Evolutionary conservation across 106 monocot genomes (phyloP).

Genomic region (Iris macrosiphon): DNA sequence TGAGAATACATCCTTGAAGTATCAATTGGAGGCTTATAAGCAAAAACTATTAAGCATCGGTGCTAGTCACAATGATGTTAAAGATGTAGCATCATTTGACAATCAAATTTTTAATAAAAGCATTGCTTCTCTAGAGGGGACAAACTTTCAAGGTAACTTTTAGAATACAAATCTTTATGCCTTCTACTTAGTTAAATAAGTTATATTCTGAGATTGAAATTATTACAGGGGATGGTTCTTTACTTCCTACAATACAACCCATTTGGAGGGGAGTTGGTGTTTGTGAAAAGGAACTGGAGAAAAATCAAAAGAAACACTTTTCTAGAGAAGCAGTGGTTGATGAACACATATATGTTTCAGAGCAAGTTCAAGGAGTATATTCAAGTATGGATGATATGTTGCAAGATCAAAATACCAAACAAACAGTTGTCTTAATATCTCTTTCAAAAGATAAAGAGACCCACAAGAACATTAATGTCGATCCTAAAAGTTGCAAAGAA

Average conservation of each 20-base stretch:
- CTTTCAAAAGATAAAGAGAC: no score
- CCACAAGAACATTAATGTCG: no score
- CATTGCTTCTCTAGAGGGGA: background rate
- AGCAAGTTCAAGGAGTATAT: background rate
- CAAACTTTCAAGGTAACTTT: background rate
- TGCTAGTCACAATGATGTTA: slow-evolving; percentile 2
- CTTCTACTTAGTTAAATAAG: slow-evolving; percentile 1
- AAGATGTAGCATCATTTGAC: no score
- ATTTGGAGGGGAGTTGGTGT: background rate
- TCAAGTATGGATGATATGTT: no score
- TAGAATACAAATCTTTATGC: slow-evolving; percentile 14
- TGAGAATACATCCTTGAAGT: slow-evolving; percentile 34
- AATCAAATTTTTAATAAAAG: no score
- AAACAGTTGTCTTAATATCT: no score
- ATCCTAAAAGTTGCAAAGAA: no score
- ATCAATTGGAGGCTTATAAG: slow-evolving; percentile 20
- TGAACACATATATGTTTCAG: background rate
- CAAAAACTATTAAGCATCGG: slow-evolving; percentile 8
- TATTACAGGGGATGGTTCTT: slow-evolving; percentile 4
- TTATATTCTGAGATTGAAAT: slow-evolving; percentile 17
- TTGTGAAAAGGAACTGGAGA: background rate
- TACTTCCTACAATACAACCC: background rate
- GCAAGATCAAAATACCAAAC: no score
- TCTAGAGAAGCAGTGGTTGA: background rate
- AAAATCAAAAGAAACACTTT: slow-evolving; percentile 1